Evolutionary conservation across 805 yeast species (phyloP).

Genomic region (Metschnikowia cubensis): DNA sequence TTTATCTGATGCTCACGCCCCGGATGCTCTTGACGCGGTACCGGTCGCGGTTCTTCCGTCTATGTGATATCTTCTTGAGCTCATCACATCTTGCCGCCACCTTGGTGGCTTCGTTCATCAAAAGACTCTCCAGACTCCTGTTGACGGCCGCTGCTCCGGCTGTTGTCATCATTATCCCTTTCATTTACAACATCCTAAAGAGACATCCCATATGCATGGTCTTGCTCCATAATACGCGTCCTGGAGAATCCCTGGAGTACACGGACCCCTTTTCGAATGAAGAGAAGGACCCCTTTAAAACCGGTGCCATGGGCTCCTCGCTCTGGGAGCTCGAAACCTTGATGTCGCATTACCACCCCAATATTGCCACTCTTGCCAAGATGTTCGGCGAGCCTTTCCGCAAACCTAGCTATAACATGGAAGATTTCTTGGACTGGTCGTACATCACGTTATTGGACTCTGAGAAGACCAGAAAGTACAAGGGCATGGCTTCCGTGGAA

Average conservation of each 20-base stretch:
- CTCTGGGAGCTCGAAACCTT: slow-evolving; percentile 87
- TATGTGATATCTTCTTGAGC: slow-evolving; percentile 78
- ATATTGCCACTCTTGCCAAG: slow-evolving; percentile 86
- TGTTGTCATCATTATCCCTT: slow-evolving; percentile 82
- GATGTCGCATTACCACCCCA: slow-evolving; percentile 88
- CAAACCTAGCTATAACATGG: slow-evolving; percentile 82
- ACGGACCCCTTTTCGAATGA: slow-evolving; percentile 62
- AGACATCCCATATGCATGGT: slow-evolving; percentile 94
- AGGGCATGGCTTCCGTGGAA: slow-evolving; percentile 75
- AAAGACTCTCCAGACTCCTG: slow-evolving; percentile 70
- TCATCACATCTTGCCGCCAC: slow-evolving; percentile 84
- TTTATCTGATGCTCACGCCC: slow-evolving; percentile 76
- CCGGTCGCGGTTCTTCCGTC: slow-evolving; percentile 81
- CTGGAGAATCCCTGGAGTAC: slow-evolving; percentile 21
- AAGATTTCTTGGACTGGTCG: slow-evolving; percentile 91
- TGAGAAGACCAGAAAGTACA: slow-evolving; percentile 61
- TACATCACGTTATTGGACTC: slow-evolving; percentile 62
- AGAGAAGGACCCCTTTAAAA: slow-evolving; percentile 71
- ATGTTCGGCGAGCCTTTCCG: slow-evolving; percentile 87
- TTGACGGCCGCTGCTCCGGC: slow-evolving; percentile 84
- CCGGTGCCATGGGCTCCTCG: slow-evolving; percentile 80
- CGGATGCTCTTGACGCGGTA: slow-evolving; percentile 71
- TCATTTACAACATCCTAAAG: slow-evolving; percentile 81
- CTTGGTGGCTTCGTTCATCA: slow-evolving; percentile 85
- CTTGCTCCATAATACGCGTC: slow-evolving; percentile 58